Conservation (phyloP, 2,329 filamentous ascomycete species). For the Colletotrichum gigasporum region DNA sequence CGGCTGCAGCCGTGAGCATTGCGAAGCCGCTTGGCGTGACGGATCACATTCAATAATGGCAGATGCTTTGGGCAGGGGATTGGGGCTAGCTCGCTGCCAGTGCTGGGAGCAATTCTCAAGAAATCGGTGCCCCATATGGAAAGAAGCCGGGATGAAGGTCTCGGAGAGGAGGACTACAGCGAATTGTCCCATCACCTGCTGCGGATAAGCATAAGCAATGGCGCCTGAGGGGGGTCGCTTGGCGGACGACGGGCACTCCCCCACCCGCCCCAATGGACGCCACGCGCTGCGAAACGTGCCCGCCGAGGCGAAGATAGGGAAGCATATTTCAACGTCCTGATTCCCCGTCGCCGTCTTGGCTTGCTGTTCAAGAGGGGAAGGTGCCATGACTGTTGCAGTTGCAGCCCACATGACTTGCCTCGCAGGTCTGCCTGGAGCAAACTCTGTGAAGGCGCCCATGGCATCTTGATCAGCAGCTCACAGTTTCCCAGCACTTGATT, state of each 20-base stretch:
- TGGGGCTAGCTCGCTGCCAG: neutral
- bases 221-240: conserved; percentile 26
- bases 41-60: conserved; percentile 8
- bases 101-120: neutral
- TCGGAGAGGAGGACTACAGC: neutral
- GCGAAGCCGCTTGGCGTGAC: conserved; percentile 4
- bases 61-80: neutral
- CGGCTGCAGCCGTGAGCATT: neutral
- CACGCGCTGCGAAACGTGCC: conserved; percentile 24
- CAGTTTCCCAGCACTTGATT: no score
- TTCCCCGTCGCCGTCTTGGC: neutral
- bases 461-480: no score
- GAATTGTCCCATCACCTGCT: conserved; percentile 19
- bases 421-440: no score
- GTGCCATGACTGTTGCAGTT: conserved; percentile 8
- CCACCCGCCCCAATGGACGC: conserved; percentile 26
- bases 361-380: conserved; percentile 20
- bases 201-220: neutral
- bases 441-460: neutral
- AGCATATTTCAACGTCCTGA: conserved; percentile 18
- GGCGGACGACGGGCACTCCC: neutral
- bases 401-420: conserved; percentile 26
- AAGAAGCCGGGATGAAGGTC: neutral
- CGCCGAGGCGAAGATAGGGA: neutral
- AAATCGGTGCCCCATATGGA: neutral